These are phyloP conservation scores for Daldinia sp. DNA, from an alignment of 2,329 filamentous ascomycete genomes.

Conservation along the genomic window DNA sequence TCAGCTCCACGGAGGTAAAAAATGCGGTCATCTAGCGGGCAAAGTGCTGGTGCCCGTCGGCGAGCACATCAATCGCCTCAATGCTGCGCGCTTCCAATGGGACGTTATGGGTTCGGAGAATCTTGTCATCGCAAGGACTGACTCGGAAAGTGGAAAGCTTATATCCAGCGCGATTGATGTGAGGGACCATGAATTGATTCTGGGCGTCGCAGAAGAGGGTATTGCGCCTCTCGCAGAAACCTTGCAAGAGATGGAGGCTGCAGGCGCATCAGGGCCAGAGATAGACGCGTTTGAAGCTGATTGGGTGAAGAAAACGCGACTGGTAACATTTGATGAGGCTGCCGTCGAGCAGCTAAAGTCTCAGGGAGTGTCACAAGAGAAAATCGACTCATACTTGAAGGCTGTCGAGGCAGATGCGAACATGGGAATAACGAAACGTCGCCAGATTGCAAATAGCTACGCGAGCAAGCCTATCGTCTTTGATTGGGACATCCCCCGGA, in stretches of 20 bases:
- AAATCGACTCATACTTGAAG: constrained; percentile 75
- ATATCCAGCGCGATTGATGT: constrained; percentile 92
- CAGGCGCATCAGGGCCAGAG: constrained; percentile 80
- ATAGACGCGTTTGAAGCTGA: constrained; percentile 87
- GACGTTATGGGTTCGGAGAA: constrained; percentile 98
- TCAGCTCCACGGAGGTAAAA: constrained; percentile 97
- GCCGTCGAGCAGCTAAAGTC: constrained; percentile 78
- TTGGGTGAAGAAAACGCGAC: constrained; percentile 88
- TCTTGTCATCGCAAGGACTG: constrained; percentile 92
- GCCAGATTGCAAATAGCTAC: constrained; percentile 76
- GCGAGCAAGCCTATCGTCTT: constrained; percentile 79
- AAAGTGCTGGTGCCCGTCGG: constrained; percentile 94
- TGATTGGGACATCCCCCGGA: constrained; percentile 91
- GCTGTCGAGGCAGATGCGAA: constrained; percentile 74
- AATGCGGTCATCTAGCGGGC: constrained; percentile 95
- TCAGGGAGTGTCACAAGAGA: constrained; percentile 72
- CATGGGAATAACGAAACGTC: constrained; percentile 82
- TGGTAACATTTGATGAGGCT: constrained; percentile 93
- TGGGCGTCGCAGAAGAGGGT: constrained; percentile 81
- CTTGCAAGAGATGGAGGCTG: constrained; percentile 87
- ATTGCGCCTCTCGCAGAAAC: constrained; percentile 86
- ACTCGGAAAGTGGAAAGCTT: constrained; percentile 92
- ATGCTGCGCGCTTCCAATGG: constrained; percentile 95
- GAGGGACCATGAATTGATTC: constrained; percentile 96
- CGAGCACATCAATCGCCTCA: constrained; percentile 95